Evolutionary conservation across 306 rosid species (phyloP), one percentile per base, ranked within the genome.

Genomic region (Cicer pinnatifidum): DNA sequence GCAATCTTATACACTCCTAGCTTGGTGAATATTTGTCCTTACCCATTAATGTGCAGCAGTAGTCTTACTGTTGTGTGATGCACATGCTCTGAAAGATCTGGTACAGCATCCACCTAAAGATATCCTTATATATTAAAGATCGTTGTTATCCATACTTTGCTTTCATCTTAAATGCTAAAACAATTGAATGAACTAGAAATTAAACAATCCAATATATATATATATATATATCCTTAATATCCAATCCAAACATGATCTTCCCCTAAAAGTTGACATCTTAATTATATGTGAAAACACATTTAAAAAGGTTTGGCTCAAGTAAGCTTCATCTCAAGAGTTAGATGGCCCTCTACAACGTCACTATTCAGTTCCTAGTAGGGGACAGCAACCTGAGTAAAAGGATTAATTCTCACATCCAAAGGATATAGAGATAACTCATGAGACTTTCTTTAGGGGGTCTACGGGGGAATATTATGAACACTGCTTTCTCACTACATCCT

Each of bases 41-140:
- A 95, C 99, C 99, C 97, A 79, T 87, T 89, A 79, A 95, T 85
- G 82, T 91, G 90, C 67, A 95, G 96, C 71, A 95, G 82, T 68
- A 82, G 77, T 81, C 93, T 88, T 57, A 91, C 97, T 51, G 97
- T 90, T 60, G 94, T 88, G 84, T 84, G 90, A 84, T 95, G 90
- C 67, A 91, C 88, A 67, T 90, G 93, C 88, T 90, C 96, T 15
- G 46, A 61, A 81, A 91, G 99, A 87, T 91, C 88, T 17, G 97
- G 97, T 58, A 91, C 97, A 83, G 93, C 97, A 85, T 90, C 99
- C 85, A 95, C 97, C 99, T 95, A 78, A 75, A 70, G 79, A 65
- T 71, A 69, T 68, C 71, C 50, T 82, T 74, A 78, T 19, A 28
- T 56, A 78, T 78, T 78, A 78, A 81, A 77, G 60, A 76, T 53